Percentiles rank a stretch among this genome's conserved stretches.
These are phyloP conservation scores for Calonectria naviculata DNA, from an alignment of 2,329 filamentous ascomycete genomes.

Conservation along the genomic window DNA sequence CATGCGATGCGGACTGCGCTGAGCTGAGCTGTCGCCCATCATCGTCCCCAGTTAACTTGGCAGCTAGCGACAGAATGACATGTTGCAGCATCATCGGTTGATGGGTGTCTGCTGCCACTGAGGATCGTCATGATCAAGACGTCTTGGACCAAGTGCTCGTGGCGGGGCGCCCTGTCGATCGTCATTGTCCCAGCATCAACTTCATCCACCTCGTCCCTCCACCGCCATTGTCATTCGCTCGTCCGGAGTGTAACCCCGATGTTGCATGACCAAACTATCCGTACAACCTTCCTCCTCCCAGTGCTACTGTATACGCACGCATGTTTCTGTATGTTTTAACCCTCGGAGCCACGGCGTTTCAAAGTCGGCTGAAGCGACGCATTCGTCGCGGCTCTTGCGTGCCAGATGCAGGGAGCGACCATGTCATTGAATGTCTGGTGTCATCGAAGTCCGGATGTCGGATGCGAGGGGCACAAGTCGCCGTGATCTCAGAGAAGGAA, in stretches of 20 bases:
- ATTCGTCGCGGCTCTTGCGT: background rate
- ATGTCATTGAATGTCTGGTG: background rate
- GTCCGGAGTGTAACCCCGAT: background rate
- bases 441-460: background rate
- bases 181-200: constrained; percentile 28
- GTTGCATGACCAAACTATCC: background rate
- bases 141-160: background rate
- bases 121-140: background rate
- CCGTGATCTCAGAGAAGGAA: background rate
- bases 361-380: background rate
- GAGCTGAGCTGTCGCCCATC: background rate
- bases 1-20: background rate
- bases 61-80: background rate
- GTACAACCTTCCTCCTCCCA: background rate
- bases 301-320: background rate
- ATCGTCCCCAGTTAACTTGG: background rate
- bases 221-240: constrained; percentile 6
- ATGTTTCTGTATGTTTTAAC: background rate
- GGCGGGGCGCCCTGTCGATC: constrained; percentile 25
- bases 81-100: background rate
- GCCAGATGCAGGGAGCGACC: background rate
- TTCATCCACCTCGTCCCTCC: background rate
- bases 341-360: background rate
- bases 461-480: background rate
- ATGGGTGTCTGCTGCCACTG: background rate